Evolutionary conservation across 768 basidiomycete genomes (phyloP), one percentile per base, ranked within the genome.

Genomic region (Mycena alexandri): DNA sequence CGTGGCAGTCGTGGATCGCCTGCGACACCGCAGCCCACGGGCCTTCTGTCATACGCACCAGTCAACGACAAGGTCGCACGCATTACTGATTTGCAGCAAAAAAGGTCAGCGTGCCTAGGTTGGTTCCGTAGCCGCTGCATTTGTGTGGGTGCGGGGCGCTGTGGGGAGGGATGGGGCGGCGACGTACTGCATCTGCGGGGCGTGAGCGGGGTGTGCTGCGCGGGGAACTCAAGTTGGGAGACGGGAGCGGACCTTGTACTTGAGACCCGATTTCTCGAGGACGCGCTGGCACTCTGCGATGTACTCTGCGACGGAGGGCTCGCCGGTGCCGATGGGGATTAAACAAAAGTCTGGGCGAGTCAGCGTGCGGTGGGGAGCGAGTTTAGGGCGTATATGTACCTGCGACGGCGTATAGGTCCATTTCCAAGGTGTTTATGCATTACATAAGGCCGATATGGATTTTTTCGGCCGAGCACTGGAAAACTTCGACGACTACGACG

Each of bases 1-100:
- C 85, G 75, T 99, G 97, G 75, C 95, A 98, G 67, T 92, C 93
- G 70, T 95, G 93, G 68, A 99, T 98, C 2, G 91, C 94, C 71
- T 91, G 84, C 64, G 87, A 90, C 44, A 99, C 97, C 56, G 88
- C 82, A 24, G 86, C 83, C 95, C 94, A 98, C 0, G 93, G 91
- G 6, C 96, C 95, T 78, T 96, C 93, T 86, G 60, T 59, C 38
- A 36, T 55, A 52, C 6, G 25, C 52, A 42, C 56, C 12, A 42
- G 47, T 56, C 17, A 46, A 61, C 21, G 51, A 19, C 47, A 34
- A 21, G 55, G 38, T 38, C 25, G 52, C n/a, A n/a, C n/a, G n/a
- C n/a, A 53, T 13, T 29, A 43, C 22, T 60, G 17, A 21, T n/a
- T n/a, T n/a, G n/a, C n/a, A n/a, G n/a, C n/a, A n/a, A n/a, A n/a